These are phyloP conservation scores for Tetraselmis chui DNA, from an alignment of 139 green algal genomes.

Conservation along the genomic window DNA sequence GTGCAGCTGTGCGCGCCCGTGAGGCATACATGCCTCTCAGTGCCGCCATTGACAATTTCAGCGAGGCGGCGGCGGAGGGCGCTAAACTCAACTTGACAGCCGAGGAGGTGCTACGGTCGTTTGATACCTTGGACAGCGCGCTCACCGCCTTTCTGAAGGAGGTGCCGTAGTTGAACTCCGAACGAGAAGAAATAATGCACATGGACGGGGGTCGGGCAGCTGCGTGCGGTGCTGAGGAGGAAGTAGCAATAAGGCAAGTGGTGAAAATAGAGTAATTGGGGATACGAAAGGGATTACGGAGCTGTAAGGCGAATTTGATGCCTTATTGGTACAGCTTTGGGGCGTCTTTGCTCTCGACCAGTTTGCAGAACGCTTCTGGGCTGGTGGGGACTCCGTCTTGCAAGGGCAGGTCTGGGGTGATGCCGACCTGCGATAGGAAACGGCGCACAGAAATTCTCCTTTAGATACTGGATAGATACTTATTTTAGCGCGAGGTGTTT, in stretches of 20 bases:
- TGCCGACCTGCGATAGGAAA: slow-evolving; percentile 5
- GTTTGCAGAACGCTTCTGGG: neutral
- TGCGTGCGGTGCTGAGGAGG: no score
- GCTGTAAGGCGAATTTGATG: no score
- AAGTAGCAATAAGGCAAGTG: no score
- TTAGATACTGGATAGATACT: no score
- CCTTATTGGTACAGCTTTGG: neutral
- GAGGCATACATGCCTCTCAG: neutral
- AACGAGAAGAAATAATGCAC: no score
- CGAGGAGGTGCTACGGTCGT: neutral
- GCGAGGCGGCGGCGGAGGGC: neutral
- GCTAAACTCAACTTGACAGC: neutral
- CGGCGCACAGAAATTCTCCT: no score
- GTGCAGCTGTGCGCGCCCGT: neutral
- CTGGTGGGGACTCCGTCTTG: slow-evolving; percentile 5
- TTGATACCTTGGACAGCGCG: neutral
- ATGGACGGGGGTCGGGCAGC: no score
- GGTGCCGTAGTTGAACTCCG: no score
- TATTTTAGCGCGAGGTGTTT: no score
- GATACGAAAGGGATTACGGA: no score
- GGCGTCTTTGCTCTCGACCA: neutral
- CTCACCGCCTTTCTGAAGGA: neutral
- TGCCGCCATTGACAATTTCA: neutral
- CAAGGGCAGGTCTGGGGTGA: slow-evolving; percentile 9
- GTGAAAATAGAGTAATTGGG: no score